Base-by-base conservation (phyloP, 2,329 filamentous ascomycete genomes). In the Alternaria tenuissima region DNA sequence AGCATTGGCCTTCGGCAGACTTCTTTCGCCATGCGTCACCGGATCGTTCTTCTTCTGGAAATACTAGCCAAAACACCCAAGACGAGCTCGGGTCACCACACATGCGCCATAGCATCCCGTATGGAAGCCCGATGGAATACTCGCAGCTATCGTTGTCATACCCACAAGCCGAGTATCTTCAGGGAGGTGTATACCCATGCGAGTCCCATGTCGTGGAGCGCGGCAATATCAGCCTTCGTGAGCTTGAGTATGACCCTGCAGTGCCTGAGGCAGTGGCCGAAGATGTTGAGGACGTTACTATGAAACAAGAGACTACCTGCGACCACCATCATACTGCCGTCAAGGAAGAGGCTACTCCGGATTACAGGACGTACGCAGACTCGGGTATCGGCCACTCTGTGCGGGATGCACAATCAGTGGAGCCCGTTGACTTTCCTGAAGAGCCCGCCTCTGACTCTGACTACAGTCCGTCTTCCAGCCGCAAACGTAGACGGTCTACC, bases 351-450 rank as follows among this genome's bases (percentile, higher is more conserved):
- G 48, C 54, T 6, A 39, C 64, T 9, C 24, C 56, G 3, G 39
- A 34, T 18, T 68, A 66, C 57, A 64, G 48, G 6, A 55, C 61
- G 7, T 71, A 70, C 53, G 55, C 71, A 20, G 73, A 76, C 53
- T 73, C 74, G 8, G 65, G 65, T 6, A 68, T 76, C 32, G 67
- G 63, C 36, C 65, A 66, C 30, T 76, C 73, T 14, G 58, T 70
- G 6, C 68, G 76, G 41, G 76, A 76, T 34, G 74, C 75, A 16
- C 77, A 80, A 60, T 77, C 72, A 6, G 78, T 79, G 6, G 73
- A 78, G 58, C 76, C 74, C 4, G 65, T 74, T 20, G 66, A 68
- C 12, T 59, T 65, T 6, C 65, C 62, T 24, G 73, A 76, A 11
- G 77, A 76, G 20, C 68, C 70, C 24, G 58, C 68, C 7, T 74